A percentile compares a stretch with the other conserved stretches of the same genome.
Evolutionary conservation across 768 basidiomycete genomes (phyloP).

Genomic region (Nidularia sp.): DNA sequence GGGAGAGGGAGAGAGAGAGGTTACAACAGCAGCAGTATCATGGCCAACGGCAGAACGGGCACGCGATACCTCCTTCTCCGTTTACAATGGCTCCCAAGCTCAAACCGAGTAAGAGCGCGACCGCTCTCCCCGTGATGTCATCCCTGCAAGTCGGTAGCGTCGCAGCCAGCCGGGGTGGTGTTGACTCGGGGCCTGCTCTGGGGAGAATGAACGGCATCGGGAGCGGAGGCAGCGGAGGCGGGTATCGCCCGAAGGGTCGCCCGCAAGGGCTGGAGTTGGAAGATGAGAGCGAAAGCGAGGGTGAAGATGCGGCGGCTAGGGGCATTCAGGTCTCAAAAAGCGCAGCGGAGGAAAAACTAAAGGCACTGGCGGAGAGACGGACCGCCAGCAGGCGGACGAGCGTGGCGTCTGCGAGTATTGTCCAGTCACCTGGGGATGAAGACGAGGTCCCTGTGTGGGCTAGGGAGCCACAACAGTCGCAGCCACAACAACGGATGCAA

Average conservation of each 20-base stretch:
- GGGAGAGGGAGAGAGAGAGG: not conserved
- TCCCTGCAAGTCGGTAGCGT: constrained; percentile 27
- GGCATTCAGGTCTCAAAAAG: constrained; percentile 59
- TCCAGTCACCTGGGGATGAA: constrained; percentile 7
- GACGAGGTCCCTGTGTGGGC: constrained; percentile 20
- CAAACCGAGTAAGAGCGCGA: constrained; percentile 51
- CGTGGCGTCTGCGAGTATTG: not conserved
- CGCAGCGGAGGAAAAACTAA: constrained; percentile 65
- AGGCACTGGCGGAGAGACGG: constrained; percentile 48
- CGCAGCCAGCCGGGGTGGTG: not conserved
- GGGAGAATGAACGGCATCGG: not conserved
- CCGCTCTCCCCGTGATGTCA: constrained; percentile 53
- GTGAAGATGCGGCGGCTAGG: constrained; percentile 22
- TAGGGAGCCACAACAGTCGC: constrained; percentile 5
- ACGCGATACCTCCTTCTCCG: not conserved
- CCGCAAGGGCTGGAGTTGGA: constrained; percentile 68
- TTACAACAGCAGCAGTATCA: constrained; percentile 9
- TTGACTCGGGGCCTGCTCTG: constrained; percentile 6
- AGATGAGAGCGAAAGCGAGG: constrained; percentile 52
- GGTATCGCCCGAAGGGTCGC: constrained; percentile 61
- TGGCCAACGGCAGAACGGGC: not conserved
- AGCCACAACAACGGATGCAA: constrained; percentile 7
- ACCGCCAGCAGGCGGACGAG: constrained; percentile 11
- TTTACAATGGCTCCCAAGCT: constrained; percentile 25
- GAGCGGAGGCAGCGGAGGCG: constrained; percentile 12